Conservation (phyloP, 257 asterid genomes). For the Ophiorrhiza pumila region DNA sequence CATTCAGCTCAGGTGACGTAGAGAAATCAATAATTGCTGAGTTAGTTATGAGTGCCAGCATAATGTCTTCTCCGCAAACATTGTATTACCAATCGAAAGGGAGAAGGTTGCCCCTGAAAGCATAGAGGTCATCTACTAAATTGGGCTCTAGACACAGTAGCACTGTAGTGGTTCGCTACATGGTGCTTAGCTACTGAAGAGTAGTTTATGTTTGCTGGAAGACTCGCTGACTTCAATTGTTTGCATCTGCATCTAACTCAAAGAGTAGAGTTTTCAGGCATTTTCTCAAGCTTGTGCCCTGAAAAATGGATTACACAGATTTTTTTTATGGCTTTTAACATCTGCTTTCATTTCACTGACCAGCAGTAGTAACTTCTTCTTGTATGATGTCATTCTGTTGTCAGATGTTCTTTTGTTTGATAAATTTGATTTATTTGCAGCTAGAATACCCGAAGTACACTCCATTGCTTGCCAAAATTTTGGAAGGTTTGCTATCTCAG, state of each 20-base stretch:
- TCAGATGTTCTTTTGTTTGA: conserved; percentile 6
- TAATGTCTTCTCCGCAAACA: no score
- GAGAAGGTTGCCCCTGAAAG: no score
- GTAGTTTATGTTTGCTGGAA: background rate
- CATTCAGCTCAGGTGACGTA: background rate
- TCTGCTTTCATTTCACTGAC: background rate
- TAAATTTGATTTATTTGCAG: conserved; percentile 41
- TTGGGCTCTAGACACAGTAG: background rate
- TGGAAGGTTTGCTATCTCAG: conserved; percentile 71
- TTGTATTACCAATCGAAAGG: no score
- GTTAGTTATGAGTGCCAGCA: background rate
- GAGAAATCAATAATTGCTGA: no score
- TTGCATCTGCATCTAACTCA: background rate
- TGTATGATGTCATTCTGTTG: background rate
- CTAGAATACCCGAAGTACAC: conserved; percentile 84
- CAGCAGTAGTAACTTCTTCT: background rate
- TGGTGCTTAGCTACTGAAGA: background rate
- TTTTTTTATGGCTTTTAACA: background rate
- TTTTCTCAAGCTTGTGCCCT: background rate
- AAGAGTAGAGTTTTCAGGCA: background rate
- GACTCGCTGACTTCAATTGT: background rate
- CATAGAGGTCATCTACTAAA: background rate
- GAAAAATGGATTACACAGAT: background rate
- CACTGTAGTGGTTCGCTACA: background rate
- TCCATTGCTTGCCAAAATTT: conserved; percentile 82